These are phyloP conservation scores for Choiromyces venosus DNA, from an alignment of 495 filamentous ascomycete genomes.

Conservation along the genomic window DNA sequence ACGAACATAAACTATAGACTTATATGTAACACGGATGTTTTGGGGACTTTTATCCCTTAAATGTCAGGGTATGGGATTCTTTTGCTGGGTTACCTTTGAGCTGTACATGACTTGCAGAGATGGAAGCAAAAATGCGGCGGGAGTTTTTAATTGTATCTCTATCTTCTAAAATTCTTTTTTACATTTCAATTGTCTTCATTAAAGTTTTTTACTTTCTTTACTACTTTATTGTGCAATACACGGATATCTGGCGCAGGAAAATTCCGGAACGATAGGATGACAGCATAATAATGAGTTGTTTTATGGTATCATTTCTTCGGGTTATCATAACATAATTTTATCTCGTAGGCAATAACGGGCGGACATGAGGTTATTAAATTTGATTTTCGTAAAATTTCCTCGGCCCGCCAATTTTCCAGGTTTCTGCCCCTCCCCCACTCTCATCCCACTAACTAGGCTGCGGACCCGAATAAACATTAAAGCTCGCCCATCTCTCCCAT, in stretches of 20 bases:
- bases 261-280: not conserved
- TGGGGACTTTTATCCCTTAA: not conserved
- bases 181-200: not conserved
- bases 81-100: not conserved
- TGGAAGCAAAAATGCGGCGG: not conserved
- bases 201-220: not conserved
- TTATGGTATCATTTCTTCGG: not conserved
- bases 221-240: not conserved
- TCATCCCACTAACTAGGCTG: not conserved
- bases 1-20: constrained; percentile 1
- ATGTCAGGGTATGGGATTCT: not conserved
- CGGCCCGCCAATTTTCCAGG: not conserved
- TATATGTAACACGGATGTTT: not conserved
- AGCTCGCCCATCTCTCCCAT: not conserved
- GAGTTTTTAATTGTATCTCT: constrained; percentile 1
- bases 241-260: not conserved
- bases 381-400: not conserved
- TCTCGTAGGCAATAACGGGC: not conserved
- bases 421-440: not conserved
- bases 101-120: not conserved
- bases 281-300: not conserved
- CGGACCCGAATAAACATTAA: not conserved
- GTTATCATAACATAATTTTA: not conserved
- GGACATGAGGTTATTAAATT: not conserved
- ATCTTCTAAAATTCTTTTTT: not conserved